A percentile compares a stretch with the other conserved stretches of the same genome.
phyloP scores from a whole-genome alignment of 164 flowering plant genomes.

The Dillenia suffruticosa region DNA sequence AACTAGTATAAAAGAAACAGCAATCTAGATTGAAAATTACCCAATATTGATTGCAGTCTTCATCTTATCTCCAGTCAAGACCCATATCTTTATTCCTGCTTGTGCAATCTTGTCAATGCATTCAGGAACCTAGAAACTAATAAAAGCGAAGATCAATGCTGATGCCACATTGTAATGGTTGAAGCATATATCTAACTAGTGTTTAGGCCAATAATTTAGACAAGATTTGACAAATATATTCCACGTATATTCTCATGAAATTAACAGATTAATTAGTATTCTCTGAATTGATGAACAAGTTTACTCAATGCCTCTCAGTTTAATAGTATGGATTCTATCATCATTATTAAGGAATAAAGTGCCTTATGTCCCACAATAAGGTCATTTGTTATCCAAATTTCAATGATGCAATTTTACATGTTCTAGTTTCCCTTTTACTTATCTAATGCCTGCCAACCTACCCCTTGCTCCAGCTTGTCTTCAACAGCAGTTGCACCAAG shows the following conservation, averaged over 20 bases:
- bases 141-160: background rate
- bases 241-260: too few species aligned
- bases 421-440: too few species aligned
- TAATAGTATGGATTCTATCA: too few species aligned
- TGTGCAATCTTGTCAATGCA: conserved; percentile 73
- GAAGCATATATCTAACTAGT: too few species aligned
- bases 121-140: conserved; percentile 51
- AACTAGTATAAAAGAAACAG: background rate
- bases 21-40: conserved; percentile 16
- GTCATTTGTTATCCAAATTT: background rate
- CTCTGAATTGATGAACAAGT: too few species aligned
- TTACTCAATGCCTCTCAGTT: too few species aligned
- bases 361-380: too few species aligned
- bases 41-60: conserved; percentile 78
- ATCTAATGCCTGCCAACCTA: conserved; percentile 11
- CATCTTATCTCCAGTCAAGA: conserved; percentile 80
- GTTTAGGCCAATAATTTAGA: too few species aligned
- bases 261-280: too few species aligned
- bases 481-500: conserved; percentile 83
- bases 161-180: too few species aligned
- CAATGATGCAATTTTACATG: background rate
- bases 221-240: too few species aligned
- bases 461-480: conserved; percentile 75
- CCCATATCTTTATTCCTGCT: conserved; percentile 74
- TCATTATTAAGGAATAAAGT: too few species aligned